These are phyloP conservation scores for Lachancea sp. DNA, from an alignment of 805 yeast genomes.

Conservation along the genomic window DNA sequence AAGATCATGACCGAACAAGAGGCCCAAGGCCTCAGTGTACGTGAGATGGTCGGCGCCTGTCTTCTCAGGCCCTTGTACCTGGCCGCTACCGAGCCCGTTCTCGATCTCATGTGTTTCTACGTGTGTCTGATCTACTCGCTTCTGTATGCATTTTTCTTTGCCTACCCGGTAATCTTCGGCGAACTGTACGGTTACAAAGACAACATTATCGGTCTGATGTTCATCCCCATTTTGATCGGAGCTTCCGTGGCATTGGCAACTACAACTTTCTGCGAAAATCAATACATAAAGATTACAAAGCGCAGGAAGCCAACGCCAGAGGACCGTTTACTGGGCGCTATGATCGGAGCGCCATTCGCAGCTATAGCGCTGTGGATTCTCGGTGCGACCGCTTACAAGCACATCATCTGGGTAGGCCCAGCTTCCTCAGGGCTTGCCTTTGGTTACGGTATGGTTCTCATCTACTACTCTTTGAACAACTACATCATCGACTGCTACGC, in stretches of 20 bases:
- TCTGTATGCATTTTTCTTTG: constrained; percentile 89
- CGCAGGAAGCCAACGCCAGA: constrained; percentile 66
- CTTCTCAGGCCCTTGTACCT: constrained; percentile 75
- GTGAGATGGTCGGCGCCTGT: constrained; percentile 66
- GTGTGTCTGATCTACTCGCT: constrained; percentile 87
- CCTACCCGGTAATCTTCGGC: constrained; percentile 83
- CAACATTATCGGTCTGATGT: constrained; percentile 77
- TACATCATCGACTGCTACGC: constrained; percentile 89
- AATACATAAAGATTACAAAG: constrained; percentile 47
- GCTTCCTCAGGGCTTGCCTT: constrained; percentile 72
- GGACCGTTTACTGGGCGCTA: constrained; percentile 73
- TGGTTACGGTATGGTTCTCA: constrained; percentile 71
- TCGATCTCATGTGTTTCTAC: constrained; percentile 76
- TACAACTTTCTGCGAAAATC: constrained; percentile 68
- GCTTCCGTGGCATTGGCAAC: constrained; percentile 65
- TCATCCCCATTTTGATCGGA: constrained; percentile 85
- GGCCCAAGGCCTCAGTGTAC: constrained; percentile 63
- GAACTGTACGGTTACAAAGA: constrained; percentile 73
- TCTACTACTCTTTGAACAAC: constrained; percentile 71
- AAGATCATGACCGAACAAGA: constrained; percentile 92
- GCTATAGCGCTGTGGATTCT: constrained; percentile 72
- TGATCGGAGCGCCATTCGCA: constrained; percentile 78
- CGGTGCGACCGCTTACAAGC: constrained; percentile 71
- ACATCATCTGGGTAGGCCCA: constrained; percentile 74
- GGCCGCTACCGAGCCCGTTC: constrained; percentile 73